phyloP scores from a whole-genome alignment of 805 yeast species.

The Monosporozyma aquatica region DNA sequence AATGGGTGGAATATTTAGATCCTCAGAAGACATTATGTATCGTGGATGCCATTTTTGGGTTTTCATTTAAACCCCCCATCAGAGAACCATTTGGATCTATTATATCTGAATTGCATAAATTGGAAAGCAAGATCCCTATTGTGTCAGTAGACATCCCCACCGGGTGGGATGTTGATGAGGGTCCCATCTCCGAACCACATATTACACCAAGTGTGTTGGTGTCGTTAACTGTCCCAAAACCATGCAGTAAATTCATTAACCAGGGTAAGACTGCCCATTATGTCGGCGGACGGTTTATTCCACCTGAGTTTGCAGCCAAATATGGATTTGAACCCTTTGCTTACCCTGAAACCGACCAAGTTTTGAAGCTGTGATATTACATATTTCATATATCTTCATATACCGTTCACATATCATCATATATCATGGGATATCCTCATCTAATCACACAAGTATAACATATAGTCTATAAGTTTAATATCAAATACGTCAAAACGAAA shows the following conservation, averaged over 20 bases:
- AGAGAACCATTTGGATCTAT: constrained; percentile 62
- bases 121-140: constrained; percentile 41
- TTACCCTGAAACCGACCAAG: constrained; percentile 51
- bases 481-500: no score
- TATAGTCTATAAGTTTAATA: no score
- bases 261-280: constrained; percentile 46
- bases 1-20: constrained; percentile 25
- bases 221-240: constrained; percentile 90
- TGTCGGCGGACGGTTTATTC: constrained; percentile 85
- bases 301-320: constrained; percentile 53
- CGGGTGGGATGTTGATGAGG: constrained; percentile 93
- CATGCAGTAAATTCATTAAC: constrained; percentile 53
- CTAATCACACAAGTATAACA: no score
- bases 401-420: not conserved
- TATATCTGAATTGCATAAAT: constrained; percentile 29
- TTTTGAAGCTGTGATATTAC: constrained; percentile 30
- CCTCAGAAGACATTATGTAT: constrained; percentile 36
- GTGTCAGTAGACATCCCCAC: constrained; percentile 87
- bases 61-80: constrained; percentile 84
- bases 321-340: constrained; percentile 61
- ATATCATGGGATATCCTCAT: no score
- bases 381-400: not conserved
- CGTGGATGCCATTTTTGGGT: constrained; percentile 86
- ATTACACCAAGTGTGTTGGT: constrained; percentile 61
- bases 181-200: constrained; percentile 44